Evolutionary conservation across 345 rosid genomes (phyloP).

Genomic region (Ricinus communis): DNA sequence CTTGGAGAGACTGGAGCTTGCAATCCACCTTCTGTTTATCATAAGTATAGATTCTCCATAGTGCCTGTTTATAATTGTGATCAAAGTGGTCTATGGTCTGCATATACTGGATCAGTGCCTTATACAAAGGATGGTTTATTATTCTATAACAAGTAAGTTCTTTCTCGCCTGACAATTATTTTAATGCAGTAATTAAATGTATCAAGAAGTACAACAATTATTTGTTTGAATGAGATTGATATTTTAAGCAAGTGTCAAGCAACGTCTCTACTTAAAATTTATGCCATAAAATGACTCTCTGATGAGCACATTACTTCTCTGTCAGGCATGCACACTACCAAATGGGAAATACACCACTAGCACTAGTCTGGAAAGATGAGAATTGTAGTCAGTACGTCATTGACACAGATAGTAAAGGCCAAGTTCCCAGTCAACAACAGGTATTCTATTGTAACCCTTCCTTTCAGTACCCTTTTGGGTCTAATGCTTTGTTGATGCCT

Average conservation of each 20-base stretch:
- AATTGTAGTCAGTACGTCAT: constrained; percentile 89
- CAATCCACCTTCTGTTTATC: constrained; percentile 64
- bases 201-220: neutral
- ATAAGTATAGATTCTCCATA: constrained; percentile 61
- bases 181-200: neutral
- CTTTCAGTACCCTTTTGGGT: neutral
- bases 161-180: neutral
- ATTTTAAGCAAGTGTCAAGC: neutral
- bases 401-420: constrained; percentile 88
- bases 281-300: neutral
- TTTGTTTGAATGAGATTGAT: neutral
- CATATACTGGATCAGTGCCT: constrained; percentile 60
- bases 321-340: constrained; percentile 86
- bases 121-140: constrained; percentile 83
- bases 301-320: constrained; percentile 20
- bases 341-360: constrained; percentile 88
- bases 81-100: constrained; percentile 59
- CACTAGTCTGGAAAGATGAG: constrained; percentile 93
- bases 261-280: neutral
- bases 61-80: constrained; percentile 72
- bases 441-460: constrained; percentile 30
- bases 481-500: neutral
- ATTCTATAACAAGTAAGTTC: constrained; percentile 84
- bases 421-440: constrained; percentile 72
- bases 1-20: constrained; percentile 88